These are phyloP conservation scores for Sporothrix sp. DNA, from an alignment of 2,329 filamentous ascomycete genomes.

Conservation along the genomic window DNA sequence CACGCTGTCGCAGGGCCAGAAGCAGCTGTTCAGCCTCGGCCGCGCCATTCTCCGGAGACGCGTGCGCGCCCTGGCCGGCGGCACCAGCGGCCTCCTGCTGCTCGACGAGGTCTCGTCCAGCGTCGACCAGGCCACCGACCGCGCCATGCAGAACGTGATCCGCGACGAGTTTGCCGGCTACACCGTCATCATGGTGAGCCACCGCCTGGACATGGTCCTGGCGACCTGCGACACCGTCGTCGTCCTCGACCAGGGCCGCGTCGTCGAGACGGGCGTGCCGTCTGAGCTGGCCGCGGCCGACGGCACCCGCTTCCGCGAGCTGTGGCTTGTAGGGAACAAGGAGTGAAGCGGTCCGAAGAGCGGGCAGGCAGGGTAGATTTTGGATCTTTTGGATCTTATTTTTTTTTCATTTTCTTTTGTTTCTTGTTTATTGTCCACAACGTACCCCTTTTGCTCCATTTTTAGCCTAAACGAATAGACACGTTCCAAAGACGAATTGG, in stretches of 20 bases:
- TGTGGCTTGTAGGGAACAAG: constrained; percentile 15
- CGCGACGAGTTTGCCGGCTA: constrained; percentile 30
- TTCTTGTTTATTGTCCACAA: too few species aligned
- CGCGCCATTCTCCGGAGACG: constrained; percentile 42
- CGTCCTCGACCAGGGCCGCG: constrained; percentile 38
- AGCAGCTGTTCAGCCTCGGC: constrained; percentile 54
- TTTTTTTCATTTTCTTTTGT: not conserved
- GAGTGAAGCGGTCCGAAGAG: too few species aligned
- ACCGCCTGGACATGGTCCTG: constrained; percentile 40
- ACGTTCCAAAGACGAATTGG: not conserved
- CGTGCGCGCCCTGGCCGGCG: constrained; percentile 1
- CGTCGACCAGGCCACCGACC: constrained; percentile 34
- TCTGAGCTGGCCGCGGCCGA: constrained; percentile 12
- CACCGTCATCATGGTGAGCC: constrained; percentile 45
- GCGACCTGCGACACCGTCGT: constrained; percentile 40
- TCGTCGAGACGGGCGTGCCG: constrained; percentile 32
- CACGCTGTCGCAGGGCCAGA: constrained; percentile 48
- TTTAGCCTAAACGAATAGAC: not conserved
- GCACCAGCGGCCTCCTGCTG: constrained; percentile 23
- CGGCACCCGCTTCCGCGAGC: constrained; percentile 12
- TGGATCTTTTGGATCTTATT: not conserved
- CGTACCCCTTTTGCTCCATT: too few species aligned
- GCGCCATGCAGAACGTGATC: constrained; percentile 33
- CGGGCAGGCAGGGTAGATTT: too few species aligned
- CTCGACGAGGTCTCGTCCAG: constrained; percentile 35